Conservation (phyloP, 2,329 filamentous ascomycete species). For the Cladorrhinum sp. region DNA sequence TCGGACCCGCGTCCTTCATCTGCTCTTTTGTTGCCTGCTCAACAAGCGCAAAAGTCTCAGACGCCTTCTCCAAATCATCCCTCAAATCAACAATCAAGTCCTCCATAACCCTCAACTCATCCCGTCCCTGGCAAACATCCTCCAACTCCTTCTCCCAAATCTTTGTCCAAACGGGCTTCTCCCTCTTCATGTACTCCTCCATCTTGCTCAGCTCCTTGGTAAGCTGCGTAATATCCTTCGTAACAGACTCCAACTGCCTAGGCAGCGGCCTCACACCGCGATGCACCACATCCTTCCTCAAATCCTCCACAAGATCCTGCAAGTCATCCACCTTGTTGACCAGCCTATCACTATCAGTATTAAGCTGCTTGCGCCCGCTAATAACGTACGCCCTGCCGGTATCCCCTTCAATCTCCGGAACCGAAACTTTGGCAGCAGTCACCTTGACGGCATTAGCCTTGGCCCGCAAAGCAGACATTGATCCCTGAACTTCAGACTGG, state of each 20-base stretch:
- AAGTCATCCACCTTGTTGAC: conserved; percentile 92
- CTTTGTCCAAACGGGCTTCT: conserved; percentile 98
- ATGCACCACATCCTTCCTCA: conserved; percentile 93
- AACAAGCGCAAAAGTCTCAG: conserved; percentile 88
- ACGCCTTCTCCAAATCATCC: conserved; percentile 92
- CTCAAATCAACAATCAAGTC: conserved; percentile 88
- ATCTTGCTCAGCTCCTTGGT: conserved; percentile 89
- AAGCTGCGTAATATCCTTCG: conserved; percentile 79
- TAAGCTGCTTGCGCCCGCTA: conserved; percentile 80
- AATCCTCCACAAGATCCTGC: conserved; percentile 94
- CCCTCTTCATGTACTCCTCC: conserved; percentile 84
- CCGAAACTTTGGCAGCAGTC: conserved; percentile 64
- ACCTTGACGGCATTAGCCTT: conserved; percentile 82
- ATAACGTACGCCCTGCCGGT: conserved; percentile 84
- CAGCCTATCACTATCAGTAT: conserved; percentile 82
- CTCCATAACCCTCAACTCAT: conserved; percentile 93
- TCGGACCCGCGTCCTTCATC: conserved; percentile 68
- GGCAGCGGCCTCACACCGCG: conserved; percentile 89
- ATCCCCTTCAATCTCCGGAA: conserved; percentile 71
- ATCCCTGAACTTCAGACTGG: conserved; percentile 80
- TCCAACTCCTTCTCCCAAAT: conserved; percentile 99
- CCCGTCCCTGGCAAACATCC: conserved; percentile 90
- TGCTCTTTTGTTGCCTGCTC: conserved; percentile 99
- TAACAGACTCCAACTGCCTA: conserved; percentile 82
- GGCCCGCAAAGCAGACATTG: conserved; percentile 77